Conservation (phyloP, 1,284 basidiomycete genomes). For the Puccinia hordei region DNA sequence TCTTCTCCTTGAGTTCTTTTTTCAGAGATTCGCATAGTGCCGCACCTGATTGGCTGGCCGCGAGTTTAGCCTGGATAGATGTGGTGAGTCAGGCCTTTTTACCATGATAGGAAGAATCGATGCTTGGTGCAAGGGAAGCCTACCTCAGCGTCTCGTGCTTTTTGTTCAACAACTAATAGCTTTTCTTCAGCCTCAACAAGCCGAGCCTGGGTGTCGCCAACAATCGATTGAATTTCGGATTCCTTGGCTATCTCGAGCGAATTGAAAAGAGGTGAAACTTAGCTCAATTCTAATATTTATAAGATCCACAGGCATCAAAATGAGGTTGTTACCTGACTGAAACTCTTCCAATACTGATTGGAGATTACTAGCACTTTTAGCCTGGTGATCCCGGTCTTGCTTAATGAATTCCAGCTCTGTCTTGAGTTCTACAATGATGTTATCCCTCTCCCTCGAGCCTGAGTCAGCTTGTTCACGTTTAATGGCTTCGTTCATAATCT, state of each 20-base stretch:
- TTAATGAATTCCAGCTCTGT: conserved; percentile 65
- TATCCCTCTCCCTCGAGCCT: conserved; percentile 66
- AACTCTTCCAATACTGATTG: conserved; percentile 94
- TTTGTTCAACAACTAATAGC: conserved; percentile 79
- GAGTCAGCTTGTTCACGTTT: conserved; percentile 70
- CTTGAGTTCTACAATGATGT: conserved; percentile 70
- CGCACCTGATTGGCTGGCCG: conserved; percentile 71
- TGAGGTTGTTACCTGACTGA: conserved; percentile 70
- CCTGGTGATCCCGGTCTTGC: conserved; percentile 70
- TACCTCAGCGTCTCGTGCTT: conserved; percentile 82
- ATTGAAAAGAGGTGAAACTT: conserved; percentile 42
- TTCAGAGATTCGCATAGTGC: conserved; percentile 72
- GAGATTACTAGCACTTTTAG: conserved; percentile 76
- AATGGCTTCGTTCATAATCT: conserved; percentile 73
- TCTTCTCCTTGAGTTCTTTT: conserved; percentile 92
- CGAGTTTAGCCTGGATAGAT: conserved; percentile 62
- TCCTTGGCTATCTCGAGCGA: conserved; percentile 62
- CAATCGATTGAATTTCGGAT: conserved; percentile 68
- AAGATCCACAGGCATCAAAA: neutral
- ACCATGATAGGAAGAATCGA: neutral
- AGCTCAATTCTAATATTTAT: neutral
- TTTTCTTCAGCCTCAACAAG: conserved; percentile 71
- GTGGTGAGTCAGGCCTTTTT: neutral
- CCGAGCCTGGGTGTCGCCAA: conserved; percentile 77
- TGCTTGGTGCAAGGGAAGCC: conserved; percentile 50